Percentiles rank a stretch among this genome's conserved stretches.
phyloP scores from a whole-genome alignment of 1,284 basidiomycete species.

The Phlebopus sp. region DNA sequence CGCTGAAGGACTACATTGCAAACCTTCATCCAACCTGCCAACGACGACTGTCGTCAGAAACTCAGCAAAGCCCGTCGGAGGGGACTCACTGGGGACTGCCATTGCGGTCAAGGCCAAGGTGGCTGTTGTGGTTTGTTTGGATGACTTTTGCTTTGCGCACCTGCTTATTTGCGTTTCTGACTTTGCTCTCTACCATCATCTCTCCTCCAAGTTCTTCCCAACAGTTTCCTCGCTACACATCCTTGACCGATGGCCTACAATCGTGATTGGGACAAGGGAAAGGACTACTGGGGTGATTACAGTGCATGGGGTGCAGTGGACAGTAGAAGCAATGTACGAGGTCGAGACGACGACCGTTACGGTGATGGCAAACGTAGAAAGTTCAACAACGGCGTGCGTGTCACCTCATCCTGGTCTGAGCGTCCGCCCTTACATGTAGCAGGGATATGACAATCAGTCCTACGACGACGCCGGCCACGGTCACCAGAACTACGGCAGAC shows the following conservation, averaged over 20 bases:
- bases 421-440: conserved; percentile 40
- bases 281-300: conserved; percentile 51
- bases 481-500: conserved; percentile 20
- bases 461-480: conserved; percentile 30
- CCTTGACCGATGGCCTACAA: conserved; percentile 62
- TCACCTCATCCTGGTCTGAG: conserved; percentile 3
- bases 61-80: neutral
- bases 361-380: conserved; percentile 74
- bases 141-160: conserved; percentile 3
- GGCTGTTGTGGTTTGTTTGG: conserved; percentile 38
- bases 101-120: conserved; percentile 16
- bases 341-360: conserved; percentile 65
- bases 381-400: conserved; percentile 66
- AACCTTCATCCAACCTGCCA: conserved; percentile 32
- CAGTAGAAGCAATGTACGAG: conserved; percentile 39
- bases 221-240: conserved; percentile 8
- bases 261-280: conserved; percentile 80
- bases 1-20: neutral
- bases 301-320: conserved; percentile 41
- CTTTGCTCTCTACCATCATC: conserved; percentile 5
- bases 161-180: conserved; percentile 9
- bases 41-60: too few species aligned
- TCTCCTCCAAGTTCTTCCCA: conserved; percentile 16
- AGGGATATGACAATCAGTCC: conserved; percentile 35
- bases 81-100: conserved; percentile 32